Evolutionary conservation across 2,329 filamentous ascomycete genomes (phyloP), one percentile per base, ranked within the genome.

Genomic region (Penicillium aurantiogriseum): DNA sequence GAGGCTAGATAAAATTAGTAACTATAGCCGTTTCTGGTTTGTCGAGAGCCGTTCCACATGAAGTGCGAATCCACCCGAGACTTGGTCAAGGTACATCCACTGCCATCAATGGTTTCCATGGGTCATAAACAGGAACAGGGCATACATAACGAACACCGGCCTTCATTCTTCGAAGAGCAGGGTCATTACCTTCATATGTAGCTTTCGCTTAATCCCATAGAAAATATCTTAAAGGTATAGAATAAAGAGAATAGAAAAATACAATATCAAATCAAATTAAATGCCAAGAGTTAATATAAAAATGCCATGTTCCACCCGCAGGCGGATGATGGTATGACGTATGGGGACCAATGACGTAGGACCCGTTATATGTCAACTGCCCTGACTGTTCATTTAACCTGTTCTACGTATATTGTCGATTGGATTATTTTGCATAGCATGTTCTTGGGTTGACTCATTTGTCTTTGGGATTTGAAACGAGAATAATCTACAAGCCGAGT

Each of bases 271-370:
- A n/a, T 19, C 33, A 35, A 27, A 25, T 25, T n/a, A 21, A 5
- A 35, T 25, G 50, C 50, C 50, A 52, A 52, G 51, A 52, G 5
- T 53, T 53, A 56, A 56, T 56, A 42, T 53, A 56, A 36, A 33
- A 52, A 19, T 59, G 49, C 50, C 40, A 29, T 21, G 48, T 61
- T 57, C 54, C 59, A 27, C 21, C 21, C 6, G 17, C 11, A 15
- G 31, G 10, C 11, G 11, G 51, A 38, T 39, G 38, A 36, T 52
- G 42, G 38, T 45, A 65, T 65, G 63, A 65, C 63, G 63, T 65
- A 47, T 48, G 11, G 31, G 25, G 6, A n/a, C 29, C 58, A 44
- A 60, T 60, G 58, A 60, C 58, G 33, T 35, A 35, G 33, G 13
- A 17, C 54, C 46, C 31, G 49, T 51, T 59, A 54, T 46, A 52